Evolutionary conservation across 2,329 filamentous ascomycete species (phyloP).

Genomic region (Botrytis fabae): DNA sequence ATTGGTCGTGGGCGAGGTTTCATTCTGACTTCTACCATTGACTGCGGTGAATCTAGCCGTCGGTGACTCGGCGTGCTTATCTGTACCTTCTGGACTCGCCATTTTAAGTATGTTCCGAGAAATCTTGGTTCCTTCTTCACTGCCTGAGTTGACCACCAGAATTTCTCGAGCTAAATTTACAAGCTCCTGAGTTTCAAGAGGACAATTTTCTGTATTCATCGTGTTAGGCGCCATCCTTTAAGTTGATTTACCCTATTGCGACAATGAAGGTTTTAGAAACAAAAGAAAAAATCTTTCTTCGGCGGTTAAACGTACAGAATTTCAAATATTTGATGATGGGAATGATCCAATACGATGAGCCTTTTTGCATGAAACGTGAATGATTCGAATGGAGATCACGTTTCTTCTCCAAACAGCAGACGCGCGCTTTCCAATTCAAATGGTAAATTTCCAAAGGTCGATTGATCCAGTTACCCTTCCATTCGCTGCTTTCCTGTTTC

Average conservation of each 20-base stretch:
- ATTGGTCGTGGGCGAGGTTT: constrained; percentile 2
- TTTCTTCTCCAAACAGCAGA: constrained; percentile 1
- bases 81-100: constrained; percentile 29
- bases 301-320: constrained; percentile 21
- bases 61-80: constrained; percentile 34
- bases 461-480: constrained; percentile 10
- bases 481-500: background rate
- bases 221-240: constrained; percentile 26
- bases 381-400: constrained; percentile 2
- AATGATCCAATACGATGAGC: constrained; percentile 2
- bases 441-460: background rate
- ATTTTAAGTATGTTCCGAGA: constrained; percentile 24
- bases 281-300: constrained; percentile 15
- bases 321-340: background rate
- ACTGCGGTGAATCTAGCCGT: constrained; percentile 42
- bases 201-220: constrained; percentile 29
- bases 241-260: constrained; percentile 14
- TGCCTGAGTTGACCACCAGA: constrained; percentile 24
- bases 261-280: constrained; percentile 16
- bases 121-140: background rate
- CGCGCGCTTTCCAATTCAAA: constrained; percentile 5
- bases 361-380: background rate
- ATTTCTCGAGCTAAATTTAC: constrained; percentile 34
- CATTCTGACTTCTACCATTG: constrained; percentile 37
- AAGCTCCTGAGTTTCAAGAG: constrained; percentile 31